A percentile compares a stretch with the other conserved stretches of the same genome.
Evolutionary conservation across 352 stramenopile genomes (phyloP).

Genomic region (Elongisporangium prolatum): DNA sequence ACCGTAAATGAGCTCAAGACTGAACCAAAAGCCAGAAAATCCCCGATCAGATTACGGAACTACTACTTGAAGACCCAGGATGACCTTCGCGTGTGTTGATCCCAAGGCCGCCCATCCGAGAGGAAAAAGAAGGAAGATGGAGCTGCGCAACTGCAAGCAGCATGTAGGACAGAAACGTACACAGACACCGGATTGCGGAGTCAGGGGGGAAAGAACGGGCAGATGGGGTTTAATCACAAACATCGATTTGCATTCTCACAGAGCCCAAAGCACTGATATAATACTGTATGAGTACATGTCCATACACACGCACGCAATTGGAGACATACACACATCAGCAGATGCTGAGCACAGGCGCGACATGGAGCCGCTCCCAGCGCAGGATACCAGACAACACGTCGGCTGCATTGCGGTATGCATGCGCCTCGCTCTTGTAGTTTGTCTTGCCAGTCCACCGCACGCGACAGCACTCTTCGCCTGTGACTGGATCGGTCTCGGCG

Average conservation of each 20-base stretch:
- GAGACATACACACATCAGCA: not conserved
- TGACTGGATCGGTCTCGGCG: conserved; percentile 11
- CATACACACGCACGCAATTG: too few relatives aligned
- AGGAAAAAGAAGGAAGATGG: not conserved
- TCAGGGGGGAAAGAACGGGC: not conserved
- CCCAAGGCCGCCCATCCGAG: not conserved
- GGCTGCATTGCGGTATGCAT: conserved; percentile 22
- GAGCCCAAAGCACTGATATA: too few relatives aligned
- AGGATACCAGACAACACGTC: conserved; percentile 21
- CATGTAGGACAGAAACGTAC: not conserved
- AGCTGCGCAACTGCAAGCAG: not conserved
- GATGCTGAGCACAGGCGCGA: conserved; percentile 17
- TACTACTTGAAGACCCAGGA: too few relatives aligned
- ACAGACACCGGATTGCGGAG: not conserved
- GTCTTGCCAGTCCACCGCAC: conserved; percentile 26
- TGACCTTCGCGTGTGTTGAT: not conserved
- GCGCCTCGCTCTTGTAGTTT: conserved; percentile 23
- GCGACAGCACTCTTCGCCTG: conserved; percentile 12
- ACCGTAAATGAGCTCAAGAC: not conserved
- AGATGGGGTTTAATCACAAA: too few relatives aligned
- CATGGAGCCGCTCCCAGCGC: conserved; percentile 25
- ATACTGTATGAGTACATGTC: too few relatives aligned
- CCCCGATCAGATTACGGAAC: too few relatives aligned
- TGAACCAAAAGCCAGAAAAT: not conserved
- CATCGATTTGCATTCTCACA: too few relatives aligned